phyloP scores from a whole-genome alignment of 225 moss, liverwort and hornwort genomes.

The Marchantia paleacea region DNA sequence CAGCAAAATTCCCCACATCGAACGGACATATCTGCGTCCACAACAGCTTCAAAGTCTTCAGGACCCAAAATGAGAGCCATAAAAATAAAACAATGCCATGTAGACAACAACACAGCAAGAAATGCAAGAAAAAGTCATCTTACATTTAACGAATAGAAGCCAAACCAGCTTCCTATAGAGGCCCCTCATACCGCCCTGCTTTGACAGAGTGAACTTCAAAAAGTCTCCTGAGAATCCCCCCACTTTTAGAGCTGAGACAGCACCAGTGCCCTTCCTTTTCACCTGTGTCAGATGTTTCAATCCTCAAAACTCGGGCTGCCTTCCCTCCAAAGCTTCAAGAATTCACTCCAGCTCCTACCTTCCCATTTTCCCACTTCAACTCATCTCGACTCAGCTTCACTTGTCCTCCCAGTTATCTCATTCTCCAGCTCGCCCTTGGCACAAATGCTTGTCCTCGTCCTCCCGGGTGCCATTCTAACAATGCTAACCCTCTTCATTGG shows the following conservation, averaged over 20 bases:
- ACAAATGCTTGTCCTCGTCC: background rate
- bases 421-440: background rate
- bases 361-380: background rate
- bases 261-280: too few species aligned
- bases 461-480: background rate
- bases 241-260: background rate
- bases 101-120: background rate
- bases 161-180: slow-evolving; percentile 16
- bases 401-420: background rate
- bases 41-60: background rate
- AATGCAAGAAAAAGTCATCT: background rate
- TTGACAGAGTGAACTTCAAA: slow-evolving; percentile 1
- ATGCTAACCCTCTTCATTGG: background rate
- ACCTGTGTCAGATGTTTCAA: background rate
- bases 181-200: slow-evolving; percentile 31
- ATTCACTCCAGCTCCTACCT: background rate
- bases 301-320: background rate
- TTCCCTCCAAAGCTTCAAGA: background rate
- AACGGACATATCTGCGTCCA: too few species aligned
- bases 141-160: slow-evolving; percentile 28
- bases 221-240: too few species aligned
- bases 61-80: too few species aligned
- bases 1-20: too few species aligned
- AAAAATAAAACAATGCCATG: background rate
- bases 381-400: background rate